Conservation (phyloP, 805 yeast species). For the Pichia ethanolica region DNA sequence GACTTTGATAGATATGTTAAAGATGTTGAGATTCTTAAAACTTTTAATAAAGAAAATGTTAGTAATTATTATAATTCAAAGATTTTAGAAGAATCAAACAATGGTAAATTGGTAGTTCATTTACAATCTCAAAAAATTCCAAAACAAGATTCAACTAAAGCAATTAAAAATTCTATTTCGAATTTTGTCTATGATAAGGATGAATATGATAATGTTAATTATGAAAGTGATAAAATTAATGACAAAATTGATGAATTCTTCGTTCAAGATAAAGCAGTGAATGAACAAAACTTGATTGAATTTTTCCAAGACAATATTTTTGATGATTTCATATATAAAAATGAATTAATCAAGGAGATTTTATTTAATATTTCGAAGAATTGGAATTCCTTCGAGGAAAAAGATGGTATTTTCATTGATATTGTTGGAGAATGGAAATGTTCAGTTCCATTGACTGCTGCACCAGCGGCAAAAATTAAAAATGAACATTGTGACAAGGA, state of each 20-base stretch:
- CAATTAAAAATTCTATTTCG: slow-evolving; percentile 21
- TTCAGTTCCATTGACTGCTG: slow-evolving; percentile 43
- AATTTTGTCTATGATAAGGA: slow-evolving; percentile 25
- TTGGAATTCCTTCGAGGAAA: slow-evolving; percentile 5
- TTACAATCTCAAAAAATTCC: slow-evolving; percentile 46
- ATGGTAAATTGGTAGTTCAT: slow-evolving; percentile 49
- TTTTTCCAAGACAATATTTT: slow-evolving; percentile 16
- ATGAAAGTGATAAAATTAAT: slow-evolving; percentile 17
- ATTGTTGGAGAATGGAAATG: slow-evolving; percentile 52
- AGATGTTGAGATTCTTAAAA: slow-evolving; percentile 50
- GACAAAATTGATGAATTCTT: slow-evolving; percentile 7
- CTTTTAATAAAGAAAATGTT: slow-evolving; percentile 45
- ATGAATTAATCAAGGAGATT: slow-evolving; percentile 14
- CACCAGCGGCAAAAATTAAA: slow-evolving; percentile 47
- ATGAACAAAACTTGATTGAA: slow-evolving; percentile 4
- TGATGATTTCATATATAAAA: slow-evolving; percentile 13
- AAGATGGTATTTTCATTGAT: slow-evolving; percentile 37
- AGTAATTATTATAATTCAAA: slow-evolving; percentile 43
- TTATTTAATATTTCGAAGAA: slow-evolving; percentile 12
- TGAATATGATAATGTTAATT: slow-evolving; percentile 23
- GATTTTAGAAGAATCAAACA: slow-evolving; percentile 24
- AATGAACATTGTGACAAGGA: slow-evolving; percentile 19
- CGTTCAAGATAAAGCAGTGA: slow-evolving; percentile 6
- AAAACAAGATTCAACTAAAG: slow-evolving; percentile 14
- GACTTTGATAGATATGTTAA: slow-evolving; percentile 56